Evolutionary conservation across 192 early-diverging fungal genomes (phyloP), one percentile per base, ranked within the genome.

Genomic region (Backusella luteola): DNA sequence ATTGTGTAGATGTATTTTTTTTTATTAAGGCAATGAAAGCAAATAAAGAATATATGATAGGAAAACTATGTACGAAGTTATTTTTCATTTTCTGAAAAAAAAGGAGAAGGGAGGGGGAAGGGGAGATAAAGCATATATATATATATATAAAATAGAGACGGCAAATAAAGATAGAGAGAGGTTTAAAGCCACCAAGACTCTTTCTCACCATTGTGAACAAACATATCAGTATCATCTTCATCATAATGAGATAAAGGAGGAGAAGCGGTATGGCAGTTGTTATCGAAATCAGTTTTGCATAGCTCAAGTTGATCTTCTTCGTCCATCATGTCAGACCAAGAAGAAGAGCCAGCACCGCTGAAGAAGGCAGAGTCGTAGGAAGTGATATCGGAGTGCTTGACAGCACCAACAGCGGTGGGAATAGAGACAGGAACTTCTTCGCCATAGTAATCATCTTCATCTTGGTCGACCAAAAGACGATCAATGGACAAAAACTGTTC

Each of bases 301-400:
- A 42, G 26, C 38, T 66, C 59, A n/a, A 21, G 4, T 44, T 67
- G 42, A 63, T 66, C 70, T 52, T 84, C 82, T 53, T 77, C 76
- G 19, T 84, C 82, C 34, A 80, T 73, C 68, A 84, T 76, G 56
- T 84, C 82, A 34, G 82, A 79, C 82, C 82, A 84, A 66, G 66
- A 59, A 39, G 73, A 68, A 17, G 41, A 41, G 26, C 52, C 49
- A 53, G 66, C 42, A 52, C 52, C 42, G 53, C 74, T 76, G 68
- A 79, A 84, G 53, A 78, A 75, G 34, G 79, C 82, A 67, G 82
- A 84, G 41, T 84, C 82, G 46, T 77, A 76, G 21, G 63, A 53
- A 36, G 71, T 36, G 53, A 68, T 63, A 42, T 69, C 66, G 69
- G 14, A n/a, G 19, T 36, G 14, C 17, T 70, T 68, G 29, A 34